Conservation (phyloP, 805 yeast genomes). For the Candida maltosa region DNA sequence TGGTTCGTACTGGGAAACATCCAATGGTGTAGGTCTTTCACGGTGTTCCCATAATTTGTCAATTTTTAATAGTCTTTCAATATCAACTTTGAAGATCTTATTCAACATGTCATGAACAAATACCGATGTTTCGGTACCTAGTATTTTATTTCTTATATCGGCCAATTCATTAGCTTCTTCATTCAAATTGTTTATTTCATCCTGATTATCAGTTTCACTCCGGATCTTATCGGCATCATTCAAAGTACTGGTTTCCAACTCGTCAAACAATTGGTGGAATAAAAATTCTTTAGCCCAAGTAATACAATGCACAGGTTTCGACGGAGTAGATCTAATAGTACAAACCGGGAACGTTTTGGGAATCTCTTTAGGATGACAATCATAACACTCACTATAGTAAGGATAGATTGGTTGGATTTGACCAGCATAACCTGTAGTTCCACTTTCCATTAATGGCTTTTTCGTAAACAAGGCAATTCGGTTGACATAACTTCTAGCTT, state of each 20-base stretch:
- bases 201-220: conserved; percentile 58
- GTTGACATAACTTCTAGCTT: conserved; percentile 89
- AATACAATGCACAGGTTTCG: conserved; percentile 92
- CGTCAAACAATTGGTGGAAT: conserved; percentile 75
- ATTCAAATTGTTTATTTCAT: conserved; percentile 60
- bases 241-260: conserved; percentile 28
- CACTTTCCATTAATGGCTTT: conserved; percentile 84
- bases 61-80: conserved; percentile 65
- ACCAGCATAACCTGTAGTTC: conserved; percentile 93
- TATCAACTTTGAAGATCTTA: conserved; percentile 71
- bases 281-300: conserved; percentile 96
- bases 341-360: conserved; percentile 95
- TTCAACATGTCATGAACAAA: conserved; percentile 44
- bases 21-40: conserved; percentile 63
- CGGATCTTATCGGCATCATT: conserved; percentile 16
- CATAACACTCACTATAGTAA: conserved; percentile 84
- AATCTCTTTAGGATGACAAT: conserved; percentile 73
- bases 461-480: conserved; percentile 69
- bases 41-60: conserved; percentile 79
- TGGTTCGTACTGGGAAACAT: conserved; percentile 18
- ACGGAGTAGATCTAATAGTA: conserved; percentile 94
- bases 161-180: conserved; percentile 66
- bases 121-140: conserved; percentile 7
- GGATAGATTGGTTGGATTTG: conserved; percentile 92
- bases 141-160: conserved; percentile 24